phyloP scores from a whole-genome alignment of 2,329 filamentous ascomycete species.

The Trichoderma atrobrunneum region DNA sequence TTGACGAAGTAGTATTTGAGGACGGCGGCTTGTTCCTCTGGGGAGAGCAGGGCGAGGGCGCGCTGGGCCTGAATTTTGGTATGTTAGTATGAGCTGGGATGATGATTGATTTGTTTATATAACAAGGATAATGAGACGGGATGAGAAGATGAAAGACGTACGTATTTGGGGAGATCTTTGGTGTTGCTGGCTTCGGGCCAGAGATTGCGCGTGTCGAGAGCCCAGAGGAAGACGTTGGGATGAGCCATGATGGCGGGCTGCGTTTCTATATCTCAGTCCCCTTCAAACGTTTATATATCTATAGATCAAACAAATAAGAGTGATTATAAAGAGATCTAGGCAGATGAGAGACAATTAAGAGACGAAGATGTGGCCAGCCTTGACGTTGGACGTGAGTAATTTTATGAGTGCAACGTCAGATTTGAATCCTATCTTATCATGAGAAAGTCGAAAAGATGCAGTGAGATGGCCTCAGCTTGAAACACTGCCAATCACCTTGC shows the following conservation, averaged over 20 bases:
- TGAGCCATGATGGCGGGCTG: constrained; percentile 7
- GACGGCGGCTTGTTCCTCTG: constrained; percentile 55
- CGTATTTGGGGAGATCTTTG: constrained; percentile 45
- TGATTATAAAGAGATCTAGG: neutral
- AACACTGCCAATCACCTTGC: constrained; percentile 3
- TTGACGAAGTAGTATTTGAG: constrained; percentile 62
- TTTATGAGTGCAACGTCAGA: neutral
- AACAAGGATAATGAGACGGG: neutral
- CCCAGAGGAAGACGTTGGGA: constrained; percentile 53
- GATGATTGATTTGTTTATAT: neutral
- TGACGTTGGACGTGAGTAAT: neutral
- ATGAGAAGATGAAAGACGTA: constrained; percentile 30
- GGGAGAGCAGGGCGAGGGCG: constrained; percentile 50
- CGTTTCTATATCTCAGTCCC: neutral
- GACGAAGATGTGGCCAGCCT: neutral
- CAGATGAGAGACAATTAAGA: neutral
- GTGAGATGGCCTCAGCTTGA: neutral
- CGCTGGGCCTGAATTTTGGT: constrained; percentile 45
- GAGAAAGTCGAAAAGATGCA: neutral
- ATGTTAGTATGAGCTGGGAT: neutral
- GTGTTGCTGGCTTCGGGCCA: constrained; percentile 54
- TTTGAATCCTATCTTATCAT: neutral
- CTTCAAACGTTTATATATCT: neutral
- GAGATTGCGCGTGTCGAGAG: constrained; percentile 58
- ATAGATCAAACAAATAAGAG: neutral